Evolutionary conservation across 2,329 filamentous ascomycete genomes (phyloP), one percentile per base, ranked within the genome.

Genomic region (Aquanectria penicillioides): DNA sequence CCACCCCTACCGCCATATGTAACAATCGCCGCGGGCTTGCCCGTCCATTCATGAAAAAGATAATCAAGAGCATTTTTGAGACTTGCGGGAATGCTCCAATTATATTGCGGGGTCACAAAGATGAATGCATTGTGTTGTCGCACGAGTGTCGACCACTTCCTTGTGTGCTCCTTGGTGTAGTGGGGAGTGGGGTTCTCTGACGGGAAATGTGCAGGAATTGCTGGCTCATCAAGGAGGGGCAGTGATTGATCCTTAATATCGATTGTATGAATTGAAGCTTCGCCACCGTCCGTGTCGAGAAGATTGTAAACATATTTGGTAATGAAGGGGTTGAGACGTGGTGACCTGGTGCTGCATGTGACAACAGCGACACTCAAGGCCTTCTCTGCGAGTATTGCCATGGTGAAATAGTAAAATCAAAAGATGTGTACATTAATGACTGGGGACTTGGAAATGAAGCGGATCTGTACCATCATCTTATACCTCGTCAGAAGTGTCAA

Each of bases 11-110:
- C 64, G 2, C 64, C 64, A 5, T 66, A 66, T 6, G 61, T 66
- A 8, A 66, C 29, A 2, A 66, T 41, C 5, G 54, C 12, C 4
- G 50, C 63, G 2, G 61, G 41, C 22, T 66, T 66, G 2, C 61
- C 64, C 2, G 37, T 31, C 61, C 84, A 87, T 67, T 87, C 85
- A 64, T 87, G 74, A 64, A 78, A 81, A 1, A 89, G 77, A 66
- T 86, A 88, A 69, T 89, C 86, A 53, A 89, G 79, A 6, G 86
- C 85, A 67, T 88, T 89, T 75, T 89, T 89, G 44, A 84, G 72
- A 6, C 75, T 78, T 0, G 80, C 84, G 0, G 85, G 75, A 6
- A 86, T 73, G 20, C 83, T 80, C 69, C 75, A 82, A 74, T 89
- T 88, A 68, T 88, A 88, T 69, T 85, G 79, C 2, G 81, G 78